Base-by-base conservation (phyloP, 2,329 filamentous ascomycete species). In the Ophiostoma triangulosporum region DNA sequence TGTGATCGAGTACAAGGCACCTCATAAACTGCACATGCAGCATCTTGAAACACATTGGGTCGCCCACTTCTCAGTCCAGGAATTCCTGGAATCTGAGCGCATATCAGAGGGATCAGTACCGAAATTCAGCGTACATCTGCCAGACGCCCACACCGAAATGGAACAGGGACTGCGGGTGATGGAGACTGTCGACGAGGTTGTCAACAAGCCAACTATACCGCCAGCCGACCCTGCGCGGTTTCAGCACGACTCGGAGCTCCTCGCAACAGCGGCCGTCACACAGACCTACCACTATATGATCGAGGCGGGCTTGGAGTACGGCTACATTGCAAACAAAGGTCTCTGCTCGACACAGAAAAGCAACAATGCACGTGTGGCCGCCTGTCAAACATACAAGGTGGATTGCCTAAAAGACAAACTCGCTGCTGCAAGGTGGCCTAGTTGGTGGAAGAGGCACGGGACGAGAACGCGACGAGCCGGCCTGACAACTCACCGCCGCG, bases 211-310 rank as follows among this genome's bases (percentile, higher is more conserved):
- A 14, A 65, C 59, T 2, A 60, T 61, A 4, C 64, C 62, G 0
- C 65, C 60, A 1, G 11, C n/a, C 2, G 51, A 54, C 0, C 33
- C 48, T 6, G 54, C 24, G 1, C 43, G 48, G 27, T 45, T 46
- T 22, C 14, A 45, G 17, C 51, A 54, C 48, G 51, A 50, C 35
- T 40, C 54, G 3, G 54, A 56, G 29, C 49, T 54, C 12, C 48
- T 56, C 48, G 29, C 69, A 0, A 65, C 67, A 9, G 67, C 72
- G 27, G 67, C 72, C 11, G 61, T 77, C 31, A 70, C 70, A 4
- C 68, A 77, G 61, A 69, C 66, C 1, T 76, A 71, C 58, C 66
- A 71, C 33, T 75, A 75, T 60, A 77, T 77, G 67, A 66, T 76
- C 14, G 59, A 70, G 48, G 62, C 61, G 12, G 69, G 74, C n/a